These are phyloP conservation scores for Barnettozyma pratensis DNA, from an alignment of 805 yeast genomes.

Conservation along the genomic window DNA sequence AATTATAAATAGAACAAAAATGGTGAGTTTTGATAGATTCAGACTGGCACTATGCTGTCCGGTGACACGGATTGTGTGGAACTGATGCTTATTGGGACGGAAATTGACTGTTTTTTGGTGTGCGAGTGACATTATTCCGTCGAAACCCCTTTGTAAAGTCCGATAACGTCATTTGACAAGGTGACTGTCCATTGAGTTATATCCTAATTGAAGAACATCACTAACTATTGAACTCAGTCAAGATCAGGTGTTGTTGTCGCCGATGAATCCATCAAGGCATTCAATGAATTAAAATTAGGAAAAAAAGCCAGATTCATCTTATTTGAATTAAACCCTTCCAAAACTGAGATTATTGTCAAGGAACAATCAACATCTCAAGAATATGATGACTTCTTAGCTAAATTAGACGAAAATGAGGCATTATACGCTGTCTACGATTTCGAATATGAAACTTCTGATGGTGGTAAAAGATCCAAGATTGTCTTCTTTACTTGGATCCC, in stretches of 20 bases:
- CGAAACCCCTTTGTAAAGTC: background rate
- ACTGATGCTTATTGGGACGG: background rate
- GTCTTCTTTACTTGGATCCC: conserved; percentile 90
- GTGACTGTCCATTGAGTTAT: background rate
- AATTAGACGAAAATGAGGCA: conserved; percentile 93
- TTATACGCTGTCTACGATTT: conserved; percentile 96
- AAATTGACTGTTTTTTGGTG: too few relatives aligned
- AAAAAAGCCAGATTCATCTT: conserved; percentile 82
- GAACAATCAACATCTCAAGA: conserved; percentile 69
- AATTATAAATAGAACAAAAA: background rate
- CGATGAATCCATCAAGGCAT: conserved; percentile 89
- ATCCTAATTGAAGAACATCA: too few relatives aligned
- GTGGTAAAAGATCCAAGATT: conserved; percentile 86
- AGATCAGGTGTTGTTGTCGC: conserved; percentile 65
- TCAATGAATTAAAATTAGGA: conserved; percentile 94
- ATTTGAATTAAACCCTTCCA: conserved; percentile 73
- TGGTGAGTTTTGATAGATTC: conserved; percentile 3
- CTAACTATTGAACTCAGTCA: conserved; percentile 11
- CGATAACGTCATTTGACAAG: background rate
- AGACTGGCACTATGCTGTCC: too few relatives aligned
- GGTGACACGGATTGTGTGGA: background rate
- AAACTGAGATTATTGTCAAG: conserved; percentile 88
- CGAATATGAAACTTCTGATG: conserved; percentile 88
- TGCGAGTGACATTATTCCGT: too few relatives aligned
- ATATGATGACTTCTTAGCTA: conserved; percentile 82